Percentiles rank a stretch among this genome's conserved stretches.
Conservation (phyloP, 1,139 yeast genomes). For the Yamadazyma diospyri region DNA sequence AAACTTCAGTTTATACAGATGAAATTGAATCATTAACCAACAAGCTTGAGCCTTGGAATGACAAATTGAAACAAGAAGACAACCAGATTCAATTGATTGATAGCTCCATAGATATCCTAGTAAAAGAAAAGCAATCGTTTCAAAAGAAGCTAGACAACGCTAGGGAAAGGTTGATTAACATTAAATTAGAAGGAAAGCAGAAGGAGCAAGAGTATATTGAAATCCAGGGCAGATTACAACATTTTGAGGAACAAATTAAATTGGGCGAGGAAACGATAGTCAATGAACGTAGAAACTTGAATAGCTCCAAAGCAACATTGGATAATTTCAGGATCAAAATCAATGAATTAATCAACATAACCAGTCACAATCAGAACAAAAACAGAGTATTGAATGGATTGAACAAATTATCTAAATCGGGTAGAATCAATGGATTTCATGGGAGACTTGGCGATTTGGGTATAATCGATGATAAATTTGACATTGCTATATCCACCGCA, state of each 20-base stretch:
- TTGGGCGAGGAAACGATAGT: constrained; percentile 58
- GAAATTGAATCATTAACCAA: constrained; percentile 63
- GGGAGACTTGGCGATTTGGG: constrained; percentile 94
- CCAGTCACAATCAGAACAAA: constrained; percentile 60
- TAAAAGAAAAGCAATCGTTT: constrained; percentile 43
- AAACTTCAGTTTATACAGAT: constrained; percentile 62
- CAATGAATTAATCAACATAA: constrained; percentile 59
- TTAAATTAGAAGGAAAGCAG: constrained; percentile 51
- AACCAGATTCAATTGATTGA: constrained; percentile 63
- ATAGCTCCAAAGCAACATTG: constrained; percentile 52
- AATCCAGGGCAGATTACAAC: constrained; percentile 42
- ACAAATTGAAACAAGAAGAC: constrained; percentile 60
- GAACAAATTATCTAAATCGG: constrained; percentile 67
- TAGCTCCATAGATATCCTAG: constrained; percentile 61
- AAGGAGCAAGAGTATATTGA: constrained; percentile 46
- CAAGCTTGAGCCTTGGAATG: constrained; percentile 82
- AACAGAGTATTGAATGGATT: constrained; percentile 72
- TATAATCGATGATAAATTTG: constrained; percentile 79
- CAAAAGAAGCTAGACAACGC: constrained; percentile 46
- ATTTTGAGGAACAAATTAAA: constrained; percentile 49
- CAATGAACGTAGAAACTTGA: constrained; percentile 46
- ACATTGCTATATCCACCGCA: constrained; percentile 92
- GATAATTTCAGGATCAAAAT: constrained; percentile 56
- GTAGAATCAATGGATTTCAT: constrained; percentile 80
- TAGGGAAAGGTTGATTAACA: constrained; percentile 43